Evolutionary conservation across 176 grass and related monocot species (phyloP), one percentile per base, ranked within the genome.

Genomic region (Themeda triandra): DNA sequence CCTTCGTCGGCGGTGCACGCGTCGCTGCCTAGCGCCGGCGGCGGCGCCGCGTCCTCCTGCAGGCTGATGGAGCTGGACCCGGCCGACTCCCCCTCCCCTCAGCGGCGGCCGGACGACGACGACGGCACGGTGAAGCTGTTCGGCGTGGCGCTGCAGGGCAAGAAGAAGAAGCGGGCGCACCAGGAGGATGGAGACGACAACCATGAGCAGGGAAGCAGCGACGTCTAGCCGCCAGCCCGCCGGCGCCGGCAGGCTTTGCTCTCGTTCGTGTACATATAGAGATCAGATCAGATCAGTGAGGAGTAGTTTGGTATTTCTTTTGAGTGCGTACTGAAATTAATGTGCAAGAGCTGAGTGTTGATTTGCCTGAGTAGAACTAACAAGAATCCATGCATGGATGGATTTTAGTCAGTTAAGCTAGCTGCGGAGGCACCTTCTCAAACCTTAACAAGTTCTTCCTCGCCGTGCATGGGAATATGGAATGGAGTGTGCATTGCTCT

Each of bases 101-200:
- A 11, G 35, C 24, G 18, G 21, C 53, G n/a, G 28, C 41, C 41
- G 27, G 24, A n/a, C 24, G 71, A 49, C 35, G 66, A 15, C 19
- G 64, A 42, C 56, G 59, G 69, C 75, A 90, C 87, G 27, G 91
- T 98, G 75, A 98, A 95, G 91, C 87, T 98, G 65, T 98, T 98
- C 67, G 95, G 95, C n/a, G 95, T 98, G 80, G 48, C 89, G 13
- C 82, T 98, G 65, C 91, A 93, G 32, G 81, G 85, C 7, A 85
- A 67, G 35, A 94, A 67, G 41, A 94, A 92, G 85, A 95, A 95
- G 87, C 84, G 83, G 73, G 23, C 77, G 79, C 79, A 90, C 77
- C 72, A 63, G 54, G 77, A 86, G 25, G 69, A 83, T 13, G 62
- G 79, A 21, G 63, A 63, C 46, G 49, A 25, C 19, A 64, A 63